Conservation (phyloP, 23 red algal species). For the Cyanidiococcus yangmingshanensis region DNA sequence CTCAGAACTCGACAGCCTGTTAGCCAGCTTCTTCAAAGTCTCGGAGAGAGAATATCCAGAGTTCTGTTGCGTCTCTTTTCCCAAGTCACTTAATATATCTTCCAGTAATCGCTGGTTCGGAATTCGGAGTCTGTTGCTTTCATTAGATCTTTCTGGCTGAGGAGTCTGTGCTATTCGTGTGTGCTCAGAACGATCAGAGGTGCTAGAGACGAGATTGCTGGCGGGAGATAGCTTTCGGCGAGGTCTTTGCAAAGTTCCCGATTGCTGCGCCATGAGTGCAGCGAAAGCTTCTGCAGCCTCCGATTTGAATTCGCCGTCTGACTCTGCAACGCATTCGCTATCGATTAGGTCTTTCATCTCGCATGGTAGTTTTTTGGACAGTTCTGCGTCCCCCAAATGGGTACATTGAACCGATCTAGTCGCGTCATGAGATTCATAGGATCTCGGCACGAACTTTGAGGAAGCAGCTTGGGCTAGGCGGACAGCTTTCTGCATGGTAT, state of each 20-base stretch:
- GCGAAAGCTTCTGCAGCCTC: slow-evolving; percentile 5
- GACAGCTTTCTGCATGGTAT: slow-evolving; percentile 19
- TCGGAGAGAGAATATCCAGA: not conserved
- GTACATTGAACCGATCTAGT: not conserved
- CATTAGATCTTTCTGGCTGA: not conserved
- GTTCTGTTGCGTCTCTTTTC: not conserved
- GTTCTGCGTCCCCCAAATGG: not conserved
- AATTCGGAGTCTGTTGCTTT: not conserved
- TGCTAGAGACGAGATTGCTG: not conserved
- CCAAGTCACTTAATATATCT: not conserved
- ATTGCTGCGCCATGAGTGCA: not conserved
- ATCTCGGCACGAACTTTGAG: not conserved
- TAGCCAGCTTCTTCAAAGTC: not conserved
- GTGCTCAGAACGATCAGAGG: not conserved
- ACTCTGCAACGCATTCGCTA: not conserved
- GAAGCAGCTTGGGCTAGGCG: slow-evolving; percentile 10
- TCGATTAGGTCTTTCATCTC: not conserved
- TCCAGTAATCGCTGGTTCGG: not conserved
- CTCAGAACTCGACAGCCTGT: not conserved
- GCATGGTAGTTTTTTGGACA: not conserved
- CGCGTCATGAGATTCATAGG: too few species aligned
- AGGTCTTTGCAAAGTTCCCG: not conserved
- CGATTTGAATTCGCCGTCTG: not conserved
- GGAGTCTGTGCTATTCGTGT: not conserved
- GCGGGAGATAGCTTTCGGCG: not conserved